Evolutionary conservation across 2,329 filamentous ascomycete genomes (phyloP).

Genomic region (Nannizziopsis arthrosporioides): DNA sequence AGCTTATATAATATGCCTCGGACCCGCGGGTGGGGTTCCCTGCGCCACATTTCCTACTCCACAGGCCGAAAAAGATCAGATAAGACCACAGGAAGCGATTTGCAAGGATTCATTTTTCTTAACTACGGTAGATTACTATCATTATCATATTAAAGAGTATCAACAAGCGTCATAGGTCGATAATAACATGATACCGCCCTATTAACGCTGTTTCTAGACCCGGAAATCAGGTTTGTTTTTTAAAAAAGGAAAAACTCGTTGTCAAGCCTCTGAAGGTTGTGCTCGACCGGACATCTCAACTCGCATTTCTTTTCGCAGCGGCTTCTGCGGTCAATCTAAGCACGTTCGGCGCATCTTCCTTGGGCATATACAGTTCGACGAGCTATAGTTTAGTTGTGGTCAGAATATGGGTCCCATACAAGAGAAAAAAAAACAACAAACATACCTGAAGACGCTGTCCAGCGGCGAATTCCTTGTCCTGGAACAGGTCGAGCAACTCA

Average conservation of each 20-base stretch:
- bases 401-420: background rate
- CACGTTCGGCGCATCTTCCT: constrained; percentile 59
- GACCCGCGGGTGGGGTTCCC: too few relatives aligned
- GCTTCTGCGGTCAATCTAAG: constrained; percentile 57
- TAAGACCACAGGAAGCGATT: too few relatives aligned
- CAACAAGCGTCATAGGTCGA: too few relatives aligned
- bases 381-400: constrained; percentile 44
- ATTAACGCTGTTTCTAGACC: too few relatives aligned
- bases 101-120: too few relatives aligned
- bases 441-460: constrained; percentile 34
- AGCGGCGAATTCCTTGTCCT: constrained; percentile 49
- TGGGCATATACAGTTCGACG: constrained; percentile 67
- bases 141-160: too few relatives aligned
- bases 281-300: background rate
- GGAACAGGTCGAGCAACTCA: constrained; percentile 53
- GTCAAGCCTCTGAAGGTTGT: background rate
- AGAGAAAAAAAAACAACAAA: background rate
- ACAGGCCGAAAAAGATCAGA: too few relatives aligned
- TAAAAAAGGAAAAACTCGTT: background rate
- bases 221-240: constrained; percentile 14
- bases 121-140: too few relatives aligned
- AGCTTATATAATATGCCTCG: too few relatives aligned
- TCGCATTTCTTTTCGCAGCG: constrained; percentile 52
- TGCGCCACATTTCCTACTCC: background rate
- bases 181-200: too few relatives aligned